Conservation (phyloP, 2,329 filamentous ascomycete species). For the Alternaria longipes region DNA sequence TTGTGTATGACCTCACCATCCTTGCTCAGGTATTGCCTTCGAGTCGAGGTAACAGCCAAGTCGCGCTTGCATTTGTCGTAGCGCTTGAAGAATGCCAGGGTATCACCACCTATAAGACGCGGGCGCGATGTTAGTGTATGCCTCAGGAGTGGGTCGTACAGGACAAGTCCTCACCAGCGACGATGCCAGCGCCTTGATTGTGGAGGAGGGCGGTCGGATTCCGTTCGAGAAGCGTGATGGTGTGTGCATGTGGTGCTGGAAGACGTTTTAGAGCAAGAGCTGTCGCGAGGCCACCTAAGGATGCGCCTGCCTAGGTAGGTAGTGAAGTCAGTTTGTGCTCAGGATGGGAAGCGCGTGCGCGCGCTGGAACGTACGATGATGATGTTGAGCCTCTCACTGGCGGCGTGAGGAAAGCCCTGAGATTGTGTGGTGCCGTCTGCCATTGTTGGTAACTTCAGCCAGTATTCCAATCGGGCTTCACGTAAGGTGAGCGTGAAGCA, state of each 20-base stretch:
- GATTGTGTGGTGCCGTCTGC: slow-evolving; percentile 9
- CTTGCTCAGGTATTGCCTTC: slow-evolving; percentile 41
- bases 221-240: slow-evolving; percentile 44
- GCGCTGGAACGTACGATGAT: slow-evolving; percentile 31
- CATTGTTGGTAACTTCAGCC: background rate
- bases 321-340: background rate
- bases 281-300: slow-evolving; percentile 39
- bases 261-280: slow-evolving; percentile 41
- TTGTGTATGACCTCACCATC: slow-evolving; percentile 40
- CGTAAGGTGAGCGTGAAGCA: background rate
- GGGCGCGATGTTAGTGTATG: too few species aligned
- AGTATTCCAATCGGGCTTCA: background rate
- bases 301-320: slow-evolving; percentile 40
- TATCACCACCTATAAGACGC: slow-evolving; percentile 26
- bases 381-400: slow-evolving; percentile 34
- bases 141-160: too few species aligned
- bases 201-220: slow-evolving; percentile 41
- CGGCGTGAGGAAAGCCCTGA: slow-evolving; percentile 23
- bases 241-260: slow-evolving; percentile 32
- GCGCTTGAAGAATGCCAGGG: slow-evolving; percentile 39
- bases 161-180: slow-evolving; percentile 25
- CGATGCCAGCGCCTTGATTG: slow-evolving; percentile 48
- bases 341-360: background rate
- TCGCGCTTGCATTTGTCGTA: slow-evolving; percentile 36
- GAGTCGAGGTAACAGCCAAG: slow-evolving; percentile 37